Evolutionary conservation across 2,329 filamentous ascomycete species (phyloP).

Genomic region (Hypoxylon sp.): DNA sequence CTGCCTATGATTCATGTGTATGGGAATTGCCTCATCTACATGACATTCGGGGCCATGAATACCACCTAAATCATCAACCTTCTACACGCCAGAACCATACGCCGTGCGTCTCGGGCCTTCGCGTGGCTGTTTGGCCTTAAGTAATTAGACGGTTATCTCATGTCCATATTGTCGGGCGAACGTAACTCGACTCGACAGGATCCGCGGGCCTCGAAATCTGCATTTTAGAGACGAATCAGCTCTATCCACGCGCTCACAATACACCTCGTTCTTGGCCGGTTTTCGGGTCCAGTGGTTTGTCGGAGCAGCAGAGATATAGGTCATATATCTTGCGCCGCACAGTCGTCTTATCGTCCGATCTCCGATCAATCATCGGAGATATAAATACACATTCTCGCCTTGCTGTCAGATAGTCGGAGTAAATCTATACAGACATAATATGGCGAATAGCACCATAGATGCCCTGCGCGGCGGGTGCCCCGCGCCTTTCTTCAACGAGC

Average conservation of each 20-base stretch:
- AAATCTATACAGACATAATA: slow-evolving; percentile 20
- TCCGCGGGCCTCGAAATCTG: slow-evolving; percentile 16
- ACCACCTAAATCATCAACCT: slow-evolving; percentile 30
- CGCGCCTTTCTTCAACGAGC: slow-evolving; percentile 75
- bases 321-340: slow-evolving; percentile 2
- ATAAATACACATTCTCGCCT: neutral
- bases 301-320: slow-evolving; percentile 5
- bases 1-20: slow-evolving; percentile 43
- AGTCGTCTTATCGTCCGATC: neutral
- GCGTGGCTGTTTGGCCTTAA: slow-evolving; percentile 22
- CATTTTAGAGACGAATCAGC: slow-evolving; percentile 16
- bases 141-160: slow-evolving; percentile 24
- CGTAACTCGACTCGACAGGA: slow-evolving; percentile 19
- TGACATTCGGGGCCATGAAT: slow-evolving; percentile 43
- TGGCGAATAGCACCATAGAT: slow-evolving; percentile 38
- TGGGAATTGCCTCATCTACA: slow-evolving; percentile 45
- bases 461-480: slow-evolving; percentile 66
- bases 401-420: slow-evolving; percentile 17
- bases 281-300: slow-evolving; percentile 11
- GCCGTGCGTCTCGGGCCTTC: slow-evolving; percentile 16
- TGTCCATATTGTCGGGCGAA: slow-evolving; percentile 15
- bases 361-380: slow-evolving; percentile 11
- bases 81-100: slow-evolving; percentile 26
- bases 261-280: slow-evolving; percentile 14
- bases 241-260: slow-evolving; percentile 7